phyloP scores from a whole-genome alignment of 768 basidiomycete genomes.

The Boletus insuetus region DNA sequence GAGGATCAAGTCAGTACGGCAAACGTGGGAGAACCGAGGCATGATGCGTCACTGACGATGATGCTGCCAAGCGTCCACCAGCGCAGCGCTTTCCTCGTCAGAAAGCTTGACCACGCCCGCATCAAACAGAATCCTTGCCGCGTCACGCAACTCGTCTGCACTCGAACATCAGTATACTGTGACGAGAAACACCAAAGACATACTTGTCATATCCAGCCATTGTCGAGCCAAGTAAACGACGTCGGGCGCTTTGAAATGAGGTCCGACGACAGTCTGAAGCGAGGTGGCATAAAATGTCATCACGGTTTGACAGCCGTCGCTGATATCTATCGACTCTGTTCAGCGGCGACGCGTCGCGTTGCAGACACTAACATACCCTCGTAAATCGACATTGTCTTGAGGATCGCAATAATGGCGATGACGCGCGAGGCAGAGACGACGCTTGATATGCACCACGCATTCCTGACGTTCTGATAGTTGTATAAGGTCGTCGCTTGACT shows the following conservation, averaged over 20 bases:
- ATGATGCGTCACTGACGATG: slow-evolving; percentile 42
- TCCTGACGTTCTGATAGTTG: slow-evolving; percentile 33
- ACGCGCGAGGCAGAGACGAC: slow-evolving; percentile 68
- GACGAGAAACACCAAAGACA: slow-evolving; percentile 17
- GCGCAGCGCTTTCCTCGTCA: slow-evolving; percentile 58
- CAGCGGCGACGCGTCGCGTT: neutral
- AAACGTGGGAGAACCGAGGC: neutral
- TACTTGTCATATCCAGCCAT: slow-evolving; percentile 79
- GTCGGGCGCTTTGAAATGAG: slow-evolving; percentile 61
- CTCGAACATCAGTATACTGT: slow-evolving; percentile 3
- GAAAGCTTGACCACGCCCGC: slow-evolving; percentile 63
- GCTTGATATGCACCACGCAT: slow-evolving; percentile 73
- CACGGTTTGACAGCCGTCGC: slow-evolving; percentile 67
- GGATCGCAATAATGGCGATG: slow-evolving; percentile 60
- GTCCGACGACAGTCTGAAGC: slow-evolving; percentile 59
- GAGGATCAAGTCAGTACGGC: slow-evolving; percentile 7
- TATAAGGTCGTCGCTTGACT: slow-evolving; percentile 43
- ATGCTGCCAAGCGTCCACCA: slow-evolving; percentile 65
- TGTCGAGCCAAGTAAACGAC: slow-evolving; percentile 67
- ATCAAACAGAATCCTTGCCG: slow-evolving; percentile 77
- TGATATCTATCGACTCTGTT: slow-evolving; percentile 47
- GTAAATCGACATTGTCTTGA: slow-evolving; percentile 71
- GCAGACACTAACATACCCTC: slow-evolving; percentile 46
- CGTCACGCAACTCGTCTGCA: slow-evolving; percentile 70
- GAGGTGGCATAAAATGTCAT: slow-evolving; percentile 80